phyloP scores from a whole-genome alignment of 75 land plant species.

The Ceratopteris richardii region DNA sequence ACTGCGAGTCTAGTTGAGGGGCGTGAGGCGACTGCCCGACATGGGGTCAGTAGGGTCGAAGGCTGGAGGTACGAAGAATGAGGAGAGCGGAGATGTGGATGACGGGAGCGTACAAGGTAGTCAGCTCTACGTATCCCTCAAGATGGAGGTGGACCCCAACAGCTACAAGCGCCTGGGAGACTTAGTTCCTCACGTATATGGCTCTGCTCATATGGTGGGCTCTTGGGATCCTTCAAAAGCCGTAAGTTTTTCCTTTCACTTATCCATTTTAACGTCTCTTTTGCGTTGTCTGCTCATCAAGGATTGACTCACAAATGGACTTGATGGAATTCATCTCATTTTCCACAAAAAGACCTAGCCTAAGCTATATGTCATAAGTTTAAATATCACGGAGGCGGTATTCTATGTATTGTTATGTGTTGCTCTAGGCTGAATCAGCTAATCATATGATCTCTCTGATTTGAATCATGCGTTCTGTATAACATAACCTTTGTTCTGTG shows the following conservation, averaged over 20 bases:
- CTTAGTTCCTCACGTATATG: constrained; percentile 47
- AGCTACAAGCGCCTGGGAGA: constrained; percentile 33
- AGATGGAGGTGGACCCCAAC: constrained; percentile 46
- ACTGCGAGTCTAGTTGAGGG: not conserved
- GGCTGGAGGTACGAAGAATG: not conserved
- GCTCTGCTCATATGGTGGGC: constrained; percentile 40
- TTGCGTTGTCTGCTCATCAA: too few relatives aligned
- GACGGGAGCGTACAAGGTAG: constrained; percentile 34
- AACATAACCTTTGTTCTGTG: too few relatives aligned
- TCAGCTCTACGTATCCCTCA: constrained; percentile 75
- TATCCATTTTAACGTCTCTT: too few relatives aligned
- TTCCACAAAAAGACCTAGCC: too few relatives aligned
- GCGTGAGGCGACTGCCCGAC: not conserved
- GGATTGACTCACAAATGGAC: too few relatives aligned
- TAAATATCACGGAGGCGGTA: too few relatives aligned
- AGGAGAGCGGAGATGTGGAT: constrained; percentile 21
- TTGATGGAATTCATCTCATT: too few relatives aligned
- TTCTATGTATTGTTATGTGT: too few relatives aligned
- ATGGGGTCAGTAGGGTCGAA: constrained; percentile 6
- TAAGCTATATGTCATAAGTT: too few relatives aligned
- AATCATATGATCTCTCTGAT: too few relatives aligned
- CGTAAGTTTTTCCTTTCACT: constrained; percentile 25
- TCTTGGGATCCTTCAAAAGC: constrained; percentile 87
- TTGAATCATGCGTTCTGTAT: too few relatives aligned
- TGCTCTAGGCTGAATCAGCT: too few relatives aligned